These are phyloP conservation scores for Colletotrichum simmondsii DNA, from an alignment of 2,329 filamentous ascomycete genomes.

Conservation along the genomic window DNA sequence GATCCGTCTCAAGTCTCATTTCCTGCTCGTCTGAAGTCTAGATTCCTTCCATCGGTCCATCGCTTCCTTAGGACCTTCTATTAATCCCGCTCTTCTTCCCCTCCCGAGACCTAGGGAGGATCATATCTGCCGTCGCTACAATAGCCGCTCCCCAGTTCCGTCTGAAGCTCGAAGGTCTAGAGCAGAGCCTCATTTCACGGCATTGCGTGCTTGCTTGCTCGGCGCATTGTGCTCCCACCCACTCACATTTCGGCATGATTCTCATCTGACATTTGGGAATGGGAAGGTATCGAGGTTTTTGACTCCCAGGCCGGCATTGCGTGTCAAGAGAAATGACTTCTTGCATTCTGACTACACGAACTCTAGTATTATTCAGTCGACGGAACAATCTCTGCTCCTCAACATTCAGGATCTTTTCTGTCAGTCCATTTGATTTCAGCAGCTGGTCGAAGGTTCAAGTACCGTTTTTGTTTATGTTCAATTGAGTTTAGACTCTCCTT, in stretches of 20 bases:
- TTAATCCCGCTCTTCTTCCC: background rate
- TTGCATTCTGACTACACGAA: too few species aligned
- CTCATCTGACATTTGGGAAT: constrained; percentile 21
- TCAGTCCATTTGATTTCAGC: too few species aligned
- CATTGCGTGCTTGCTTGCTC: background rate
- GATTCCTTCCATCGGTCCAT: background rate
- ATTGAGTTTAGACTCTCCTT: too few species aligned
- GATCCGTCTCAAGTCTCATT: background rate
- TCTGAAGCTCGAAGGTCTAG: background rate
- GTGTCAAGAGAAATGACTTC: background rate
- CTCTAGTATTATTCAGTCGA: too few species aligned
- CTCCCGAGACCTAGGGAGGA: background rate
- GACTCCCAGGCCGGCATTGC: background rate
- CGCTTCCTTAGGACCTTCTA: background rate
- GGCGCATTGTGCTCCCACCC: constrained; percentile 3
- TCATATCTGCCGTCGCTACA: background rate
- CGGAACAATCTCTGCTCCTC: too few species aligned
- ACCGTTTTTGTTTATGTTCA: too few species aligned
- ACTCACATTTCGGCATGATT: constrained; percentile 5
- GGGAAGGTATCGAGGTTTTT: background rate
- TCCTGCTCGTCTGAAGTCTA: constrained; percentile 3
- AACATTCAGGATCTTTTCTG: too few species aligned
- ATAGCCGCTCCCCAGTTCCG: background rate
- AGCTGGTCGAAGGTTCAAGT: too few species aligned
- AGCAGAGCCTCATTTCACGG: background rate